phyloP scores from a whole-genome alignment of 257 asterid species.

The Parsonsia alboflavescens region DNA sequence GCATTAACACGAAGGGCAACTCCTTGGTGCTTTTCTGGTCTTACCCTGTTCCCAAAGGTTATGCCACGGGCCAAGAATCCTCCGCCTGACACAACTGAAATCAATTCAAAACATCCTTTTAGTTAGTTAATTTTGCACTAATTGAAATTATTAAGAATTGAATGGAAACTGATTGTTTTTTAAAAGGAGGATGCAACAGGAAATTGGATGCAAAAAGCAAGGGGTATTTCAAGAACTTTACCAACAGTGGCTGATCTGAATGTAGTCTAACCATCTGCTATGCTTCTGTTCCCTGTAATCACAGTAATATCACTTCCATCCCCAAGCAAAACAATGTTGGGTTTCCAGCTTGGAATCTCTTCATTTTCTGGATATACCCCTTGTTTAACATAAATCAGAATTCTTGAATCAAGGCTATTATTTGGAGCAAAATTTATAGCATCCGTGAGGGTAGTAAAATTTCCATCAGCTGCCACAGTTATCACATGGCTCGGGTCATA shows the following conservation, averaged over 20 bases:
- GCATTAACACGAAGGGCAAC: constrained; percentile 83
- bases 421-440: constrained; percentile 65
- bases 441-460: constrained; percentile 47
- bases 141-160: too few relatives aligned
- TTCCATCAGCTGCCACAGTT: constrained; percentile 78
- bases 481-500: constrained; percentile 36
- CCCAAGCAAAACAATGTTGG: constrained; percentile 73
- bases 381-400: constrained; percentile 42
- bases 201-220: not conserved
- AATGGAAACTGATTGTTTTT: too few relatives aligned
- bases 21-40: constrained; percentile 75
- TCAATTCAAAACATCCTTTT: not conserved
- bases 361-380: constrained; percentile 79
- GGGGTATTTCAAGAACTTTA: constrained; percentile 17
- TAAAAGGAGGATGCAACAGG: too few relatives aligned
- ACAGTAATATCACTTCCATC: constrained; percentile 68
- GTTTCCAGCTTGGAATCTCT: constrained; percentile 70
- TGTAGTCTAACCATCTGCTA: constrained; percentile 81
- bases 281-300: constrained; percentile 54
- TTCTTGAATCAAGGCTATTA: constrained; percentile 45
- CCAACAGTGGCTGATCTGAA: constrained; percentile 92
- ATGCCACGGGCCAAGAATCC: constrained; percentile 89
- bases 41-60: constrained; percentile 70
- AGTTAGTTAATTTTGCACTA: too few relatives aligned
- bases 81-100: constrained; percentile 70